phyloP scores from a whole-genome alignment of 2,329 filamentous ascomycete genomes.

The Ophiostoma ulmi region DNA sequence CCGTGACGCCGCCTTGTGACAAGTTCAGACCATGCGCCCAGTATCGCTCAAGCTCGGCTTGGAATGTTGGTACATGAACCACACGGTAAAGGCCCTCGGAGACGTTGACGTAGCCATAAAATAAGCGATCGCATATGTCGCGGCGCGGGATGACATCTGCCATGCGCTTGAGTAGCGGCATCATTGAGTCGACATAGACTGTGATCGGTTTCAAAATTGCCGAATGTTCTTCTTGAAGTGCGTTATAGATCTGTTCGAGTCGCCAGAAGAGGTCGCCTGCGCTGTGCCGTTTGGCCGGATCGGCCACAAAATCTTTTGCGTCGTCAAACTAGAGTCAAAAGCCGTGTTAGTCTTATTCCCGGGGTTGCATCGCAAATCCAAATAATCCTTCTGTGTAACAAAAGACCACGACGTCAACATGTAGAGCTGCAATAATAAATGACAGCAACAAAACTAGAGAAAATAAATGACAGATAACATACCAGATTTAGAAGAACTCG shows the following conservation, averaged over 20 bases:
- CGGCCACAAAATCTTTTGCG: constrained; percentile 47
- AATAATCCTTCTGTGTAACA: background rate
- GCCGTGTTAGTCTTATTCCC: constrained; percentile 14
- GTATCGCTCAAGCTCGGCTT: constrained; percentile 46
- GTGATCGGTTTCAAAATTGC: constrained; percentile 48
- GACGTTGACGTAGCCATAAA: constrained; percentile 46
- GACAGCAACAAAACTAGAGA: background rate
- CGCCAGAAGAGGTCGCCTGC: constrained; percentile 42
- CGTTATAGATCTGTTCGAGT: constrained; percentile 45
- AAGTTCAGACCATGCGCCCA: constrained; percentile 38
- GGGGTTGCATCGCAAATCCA: background rate
- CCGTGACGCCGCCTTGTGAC: constrained; percentile 27
- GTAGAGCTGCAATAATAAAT: background rate
- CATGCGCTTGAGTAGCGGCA: constrained; percentile 54
- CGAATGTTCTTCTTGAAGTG: constrained; percentile 45
- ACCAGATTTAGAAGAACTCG: constrained; percentile 52
- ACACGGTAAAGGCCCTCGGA: constrained; percentile 52
- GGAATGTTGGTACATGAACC: constrained; percentile 49
- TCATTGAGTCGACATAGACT: constrained; percentile 55
- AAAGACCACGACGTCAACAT: background rate
- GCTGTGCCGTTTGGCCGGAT: constrained; percentile 38
- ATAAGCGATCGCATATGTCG: constrained; percentile 47
- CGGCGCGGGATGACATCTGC: constrained; percentile 49
- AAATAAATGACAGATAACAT: constrained; percentile 28
- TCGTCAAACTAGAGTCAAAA: constrained; percentile 44